A percentile compares a stretch with the other conserved stretches of the same genome.
These are phyloP conservation scores for Chalciporus sphaerocephalus DNA, from an alignment of 768 basidiomycete genomes.

Conservation along the genomic window DNA sequence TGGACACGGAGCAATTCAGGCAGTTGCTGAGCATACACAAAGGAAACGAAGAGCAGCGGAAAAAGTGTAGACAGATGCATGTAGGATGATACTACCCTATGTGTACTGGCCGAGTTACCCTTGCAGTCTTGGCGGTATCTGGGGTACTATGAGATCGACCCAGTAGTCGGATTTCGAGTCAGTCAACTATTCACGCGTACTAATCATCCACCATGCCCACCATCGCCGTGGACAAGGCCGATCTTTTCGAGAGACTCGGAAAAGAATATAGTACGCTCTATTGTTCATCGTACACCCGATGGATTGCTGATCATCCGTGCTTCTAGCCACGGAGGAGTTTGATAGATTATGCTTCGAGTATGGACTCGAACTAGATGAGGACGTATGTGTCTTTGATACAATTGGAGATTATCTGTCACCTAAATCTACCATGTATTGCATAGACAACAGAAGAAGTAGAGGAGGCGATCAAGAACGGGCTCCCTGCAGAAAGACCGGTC, in stretches of 20 bases:
- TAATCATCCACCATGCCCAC: conserved; percentile 69
- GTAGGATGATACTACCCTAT: background rate
- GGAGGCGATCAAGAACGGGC: conserved; percentile 73
- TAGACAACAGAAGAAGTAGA: conserved; percentile 90
- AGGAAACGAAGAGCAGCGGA: conserved; percentile 12
- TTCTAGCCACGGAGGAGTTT: conserved; percentile 85
- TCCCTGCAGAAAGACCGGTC: conserved; percentile 82
- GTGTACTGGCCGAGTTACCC: conserved; percentile 6
- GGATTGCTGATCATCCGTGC: conserved; percentile 9
- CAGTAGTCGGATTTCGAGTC: background rate
- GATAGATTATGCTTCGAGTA: conserved; percentile 96
- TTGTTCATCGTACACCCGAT: conserved; percentile 3
- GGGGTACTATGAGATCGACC: conserved; percentile 13
- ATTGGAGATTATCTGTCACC: background rate
- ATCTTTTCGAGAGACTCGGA: conserved; percentile 85
- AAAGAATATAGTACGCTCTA: conserved; percentile 65
- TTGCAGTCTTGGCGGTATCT: conserved; percentile 15
- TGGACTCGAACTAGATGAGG: conserved; percentile 95
- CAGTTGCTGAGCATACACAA: conserved; percentile 12
- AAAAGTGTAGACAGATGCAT: conserved; percentile 9
- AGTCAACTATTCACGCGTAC: background rate
- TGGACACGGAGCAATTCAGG: conserved; percentile 14
- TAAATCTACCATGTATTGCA: conserved; percentile 1
- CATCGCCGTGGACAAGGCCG: conserved; percentile 90
- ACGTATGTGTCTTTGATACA: conserved; percentile 52